These are phyloP conservation scores for Pleurostoma richardsiae DNA, from an alignment of 2,329 filamentous ascomycete species.

Conservation along the genomic window DNA sequence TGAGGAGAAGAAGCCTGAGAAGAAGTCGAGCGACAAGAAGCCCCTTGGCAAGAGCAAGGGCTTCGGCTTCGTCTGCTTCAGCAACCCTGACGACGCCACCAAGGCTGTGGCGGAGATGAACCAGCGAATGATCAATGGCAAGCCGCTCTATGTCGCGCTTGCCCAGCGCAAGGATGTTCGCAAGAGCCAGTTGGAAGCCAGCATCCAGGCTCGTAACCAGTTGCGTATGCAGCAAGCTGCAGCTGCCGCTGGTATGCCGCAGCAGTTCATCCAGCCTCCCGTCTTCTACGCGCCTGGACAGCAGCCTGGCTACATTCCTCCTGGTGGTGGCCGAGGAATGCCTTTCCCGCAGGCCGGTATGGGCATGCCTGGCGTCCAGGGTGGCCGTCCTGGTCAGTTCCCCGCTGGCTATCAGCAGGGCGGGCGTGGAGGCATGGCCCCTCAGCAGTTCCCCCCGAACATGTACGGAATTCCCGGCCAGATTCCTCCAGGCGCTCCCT, in stretches of 20 bases:
- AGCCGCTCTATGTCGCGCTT: slow-evolving; percentile 95
- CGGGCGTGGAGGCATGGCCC: slow-evolving; percentile 76
- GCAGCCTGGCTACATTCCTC: slow-evolving; percentile 65
- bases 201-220: slow-evolving; percentile 98
- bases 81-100: slow-evolving; percentile 97
- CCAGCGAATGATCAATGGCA: slow-evolving; percentile 96
- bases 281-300: slow-evolving; percentile 90
- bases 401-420: slow-evolving; percentile 79
- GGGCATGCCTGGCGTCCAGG: slow-evolving; percentile 67
- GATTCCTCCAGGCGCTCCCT: slow-evolving; percentile 73
- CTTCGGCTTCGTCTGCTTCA: slow-evolving; percentile 99
- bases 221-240: slow-evolving; percentile 97
- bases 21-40: slow-evolving; percentile 57
- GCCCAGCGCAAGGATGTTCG: slow-evolving; percentile 99
- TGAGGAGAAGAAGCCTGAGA: slow-evolving; percentile 55
- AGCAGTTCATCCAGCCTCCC: slow-evolving; percentile 80
- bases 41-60: slow-evolving; percentile 98
- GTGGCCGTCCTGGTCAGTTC: slow-evolving; percentile 82
- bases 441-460: slow-evolving; percentile 82
- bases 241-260: slow-evolving; percentile 82
- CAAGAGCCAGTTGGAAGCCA: slow-evolving; percentile 98
- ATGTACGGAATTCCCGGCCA: slow-evolving; percentile 78
- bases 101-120: slow-evolving; percentile 99
- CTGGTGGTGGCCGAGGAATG: slow-evolving; percentile 57
- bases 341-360: slow-evolving; percentile 61